Evolutionary conservation across 1,284 basidiomycete species (phyloP).

Genomic region (Albatrellus sp.): DNA sequence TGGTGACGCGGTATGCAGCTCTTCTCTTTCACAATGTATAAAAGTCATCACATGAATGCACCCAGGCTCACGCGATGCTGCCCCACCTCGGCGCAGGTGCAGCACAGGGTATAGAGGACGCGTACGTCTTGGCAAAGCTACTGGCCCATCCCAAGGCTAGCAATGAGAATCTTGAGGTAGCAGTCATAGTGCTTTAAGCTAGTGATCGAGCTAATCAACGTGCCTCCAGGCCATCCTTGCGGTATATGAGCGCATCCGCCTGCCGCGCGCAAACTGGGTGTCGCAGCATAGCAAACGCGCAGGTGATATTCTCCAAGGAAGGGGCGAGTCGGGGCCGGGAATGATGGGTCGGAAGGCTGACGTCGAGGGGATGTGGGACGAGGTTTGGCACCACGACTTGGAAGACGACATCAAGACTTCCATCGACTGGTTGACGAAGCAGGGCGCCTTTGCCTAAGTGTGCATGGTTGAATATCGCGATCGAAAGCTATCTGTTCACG

Average conservation of each 20-base stretch:
- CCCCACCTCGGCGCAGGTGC: constrained; percentile 54
- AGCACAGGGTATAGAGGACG: constrained; percentile 53
- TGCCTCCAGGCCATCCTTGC: constrained; percentile 25
- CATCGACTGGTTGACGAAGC: constrained; percentile 18
- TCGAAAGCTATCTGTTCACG: too few relatives aligned
- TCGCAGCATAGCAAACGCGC: constrained; percentile 24
- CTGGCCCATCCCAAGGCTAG: constrained; percentile 33
- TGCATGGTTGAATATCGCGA: too few relatives aligned
- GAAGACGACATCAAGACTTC: constrained; percentile 22
- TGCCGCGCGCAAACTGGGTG: constrained; percentile 34
- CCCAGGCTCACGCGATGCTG: constrained; percentile 45
- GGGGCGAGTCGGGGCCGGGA: constrained; percentile 12
- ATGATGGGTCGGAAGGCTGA: constrained; percentile 15
- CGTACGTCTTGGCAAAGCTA: constrained; percentile 34
- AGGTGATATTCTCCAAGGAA: constrained; percentile 21
- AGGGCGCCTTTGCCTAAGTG: neutral
- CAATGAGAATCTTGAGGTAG: constrained; percentile 17
- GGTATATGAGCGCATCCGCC: constrained; percentile 31
- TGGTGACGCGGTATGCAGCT: constrained; percentile 40
- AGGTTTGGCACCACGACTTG: constrained; percentile 36
- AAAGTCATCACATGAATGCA: too few relatives aligned
- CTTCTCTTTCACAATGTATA: neutral
- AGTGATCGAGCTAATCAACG: too few relatives aligned
- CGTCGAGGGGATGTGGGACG: constrained; percentile 27
- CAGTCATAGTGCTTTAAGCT: too few relatives aligned